Base-by-base conservation (phyloP, 2,329 filamentous ascomycete species). In the Pezicula carpinea region DNA sequence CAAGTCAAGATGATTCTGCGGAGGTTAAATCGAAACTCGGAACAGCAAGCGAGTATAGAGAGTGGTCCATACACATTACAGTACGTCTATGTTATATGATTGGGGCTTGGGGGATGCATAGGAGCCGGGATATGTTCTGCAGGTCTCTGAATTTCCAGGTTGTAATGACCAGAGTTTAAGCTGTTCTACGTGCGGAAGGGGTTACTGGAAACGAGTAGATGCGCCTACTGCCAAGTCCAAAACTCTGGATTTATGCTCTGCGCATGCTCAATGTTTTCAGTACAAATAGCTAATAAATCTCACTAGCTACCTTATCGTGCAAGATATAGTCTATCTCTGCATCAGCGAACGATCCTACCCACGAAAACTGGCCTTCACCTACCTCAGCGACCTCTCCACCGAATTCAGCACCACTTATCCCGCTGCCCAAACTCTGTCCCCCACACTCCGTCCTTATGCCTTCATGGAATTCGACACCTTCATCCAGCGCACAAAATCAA, bases 381-480 rank as follows among this genome's bases (percentile, higher is more conserved):
- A 97, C 78, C 89, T 99, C 51, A 83, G 89, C 59, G 93, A 99
- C 73, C 80, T 99, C 46, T 80, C 87, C 49, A 80, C 82, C 67
- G 93, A 99, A 74, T 99, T 99, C 76, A 83, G 83, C 53, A 91
- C 83, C 55, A 90, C 85, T 48, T 95, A 99, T 75, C 79, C 83
- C 40, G 65, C 79, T 15, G 65, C 76, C 47, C 86, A 93, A 69
- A 84, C 95, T 58, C 81, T 86, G 62, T 82, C 79, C 35, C 81
- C 88, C 0, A 73, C 76, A 29, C 80, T 95, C 55, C 87, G 92
- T 19, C 92, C 93, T 5, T 99, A 97, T 70, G 91, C 90, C 50
- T 97, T 95, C 66, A 91, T 96, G 75, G 90, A 96, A 66, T 99
- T 99, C 67, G 95, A 99, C 70, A 95, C 87, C 54, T 97, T 96